These are phyloP conservation scores for Polytrichum commune DNA, from an alignment of 225 moss, liverwort and hornwort genomes.

Conservation along the genomic window DNA sequence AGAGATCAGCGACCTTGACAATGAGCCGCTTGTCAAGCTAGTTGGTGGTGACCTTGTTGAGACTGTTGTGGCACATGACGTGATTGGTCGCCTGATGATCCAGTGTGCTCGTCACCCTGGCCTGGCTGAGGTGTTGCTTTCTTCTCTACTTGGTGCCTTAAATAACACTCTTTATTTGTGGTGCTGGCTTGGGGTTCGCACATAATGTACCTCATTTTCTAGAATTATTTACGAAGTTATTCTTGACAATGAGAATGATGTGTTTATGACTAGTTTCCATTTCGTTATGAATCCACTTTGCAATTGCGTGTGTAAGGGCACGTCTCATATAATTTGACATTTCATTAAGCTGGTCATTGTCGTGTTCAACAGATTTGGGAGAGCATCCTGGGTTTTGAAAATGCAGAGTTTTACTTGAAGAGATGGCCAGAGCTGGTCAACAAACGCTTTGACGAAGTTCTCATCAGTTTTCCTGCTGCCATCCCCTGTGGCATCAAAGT, in stretches of 20 bases:
- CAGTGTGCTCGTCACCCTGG: constrained; percentile 63
- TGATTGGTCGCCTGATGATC: constrained; percentile 61
- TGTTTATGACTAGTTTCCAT: too few species aligned
- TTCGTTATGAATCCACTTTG: too few species aligned
- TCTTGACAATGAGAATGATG: too few species aligned
- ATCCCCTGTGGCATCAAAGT: constrained; percentile 56
- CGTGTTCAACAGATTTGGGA: constrained; percentile 42
- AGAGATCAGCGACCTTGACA: constrained; percentile 58
- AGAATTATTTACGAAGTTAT: too few species aligned
- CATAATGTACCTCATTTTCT: too few species aligned
- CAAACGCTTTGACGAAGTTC: constrained; percentile 42
- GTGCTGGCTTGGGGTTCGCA: too few species aligned
- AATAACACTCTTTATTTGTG: too few species aligned
- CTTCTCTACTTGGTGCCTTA: neutral
- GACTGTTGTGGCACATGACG: constrained; percentile 62
- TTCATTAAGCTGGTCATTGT: too few species aligned
- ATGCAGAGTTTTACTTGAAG: constrained; percentile 58
- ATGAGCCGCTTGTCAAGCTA: constrained; percentile 57
- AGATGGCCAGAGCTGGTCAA: constrained; percentile 48
- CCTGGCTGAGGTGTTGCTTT: constrained; percentile 44
- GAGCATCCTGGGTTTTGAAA: constrained; percentile 52
- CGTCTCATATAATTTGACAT: too few species aligned
- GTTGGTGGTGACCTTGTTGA: constrained; percentile 56
- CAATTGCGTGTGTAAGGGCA: too few species aligned
- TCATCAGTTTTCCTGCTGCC: constrained; percentile 55